Conservation (phyloP, 1,139 yeast species). For the Suhomyces bribrorum region DNA sequence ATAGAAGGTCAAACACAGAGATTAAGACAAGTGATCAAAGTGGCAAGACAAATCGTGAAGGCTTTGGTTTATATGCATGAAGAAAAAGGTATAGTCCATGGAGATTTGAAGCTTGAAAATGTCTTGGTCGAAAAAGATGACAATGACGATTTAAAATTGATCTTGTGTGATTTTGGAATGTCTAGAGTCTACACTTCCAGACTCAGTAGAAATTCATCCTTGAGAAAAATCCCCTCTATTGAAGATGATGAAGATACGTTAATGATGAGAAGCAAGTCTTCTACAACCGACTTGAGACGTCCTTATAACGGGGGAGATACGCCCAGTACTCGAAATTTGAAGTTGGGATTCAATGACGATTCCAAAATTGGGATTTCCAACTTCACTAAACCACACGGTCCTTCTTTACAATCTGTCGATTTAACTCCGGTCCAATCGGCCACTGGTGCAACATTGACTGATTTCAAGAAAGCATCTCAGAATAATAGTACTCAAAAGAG, state of each 20-base stretch:
- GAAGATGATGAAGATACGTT: constrained; percentile 15
- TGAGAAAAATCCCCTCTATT: constrained; percentile 5
- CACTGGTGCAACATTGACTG: constrained; percentile 8
- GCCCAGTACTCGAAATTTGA: constrained; percentile 24
- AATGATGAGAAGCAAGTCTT: constrained; percentile 50
- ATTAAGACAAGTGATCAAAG: constrained; percentile 26
- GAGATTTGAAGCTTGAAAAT: constrained; percentile 87
- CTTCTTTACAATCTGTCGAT: constrained; percentile 37
- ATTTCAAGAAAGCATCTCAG: constrained; percentile 17
- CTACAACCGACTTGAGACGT: constrained; percentile 35
- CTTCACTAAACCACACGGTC: constrained; percentile 33
- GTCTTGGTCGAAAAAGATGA: constrained; percentile 56
- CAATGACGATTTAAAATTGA: constrained; percentile 30
- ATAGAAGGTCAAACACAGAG: constrained; percentile 28
- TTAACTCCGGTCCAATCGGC: constrained; percentile 33
- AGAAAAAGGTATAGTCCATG: constrained; percentile 71
- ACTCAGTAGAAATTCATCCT: constrained; percentile 28
- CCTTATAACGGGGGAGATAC: constrained; percentile 41
- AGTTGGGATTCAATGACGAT: constrained; percentile 26
- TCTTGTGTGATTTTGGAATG: constrained; percentile 92
- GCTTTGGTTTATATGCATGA: constrained; percentile 74
- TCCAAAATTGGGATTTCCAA: constrained; percentile 36
- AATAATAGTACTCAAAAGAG: constrained; percentile 5
- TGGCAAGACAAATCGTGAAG: constrained; percentile 54
- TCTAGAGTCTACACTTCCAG: constrained; percentile 39